These are phyloP conservation scores for Cladophialophora exuberans DNA, from an alignment of 2,329 filamentous ascomycete genomes.

Conservation along the genomic window DNA sequence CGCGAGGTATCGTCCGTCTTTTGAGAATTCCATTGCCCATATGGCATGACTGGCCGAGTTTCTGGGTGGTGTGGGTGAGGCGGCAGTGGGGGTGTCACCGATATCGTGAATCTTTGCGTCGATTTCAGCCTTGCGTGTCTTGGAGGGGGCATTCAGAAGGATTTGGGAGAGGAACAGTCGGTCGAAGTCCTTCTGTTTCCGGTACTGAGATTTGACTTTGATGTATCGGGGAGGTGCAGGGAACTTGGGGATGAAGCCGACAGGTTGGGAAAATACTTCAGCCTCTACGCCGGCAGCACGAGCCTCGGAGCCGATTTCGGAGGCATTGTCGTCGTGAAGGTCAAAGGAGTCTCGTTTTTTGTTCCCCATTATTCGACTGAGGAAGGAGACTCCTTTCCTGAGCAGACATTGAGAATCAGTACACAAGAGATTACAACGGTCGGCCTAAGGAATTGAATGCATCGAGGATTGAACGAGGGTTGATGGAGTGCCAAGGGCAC, in stretches of 20 bases:
- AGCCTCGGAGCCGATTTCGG: slow-evolving; percentile 66
- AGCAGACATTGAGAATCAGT: slow-evolving; percentile 11
- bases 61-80: slow-evolving; percentile 31
- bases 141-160: slow-evolving; percentile 61
- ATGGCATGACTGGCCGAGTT: slow-evolving; percentile 65
- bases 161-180: slow-evolving; percentile 91
- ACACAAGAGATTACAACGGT: background rate
- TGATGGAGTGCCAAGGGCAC: slow-evolving; percentile 6
- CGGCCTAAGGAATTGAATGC: too few species aligned
- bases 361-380: slow-evolving; percentile 77
- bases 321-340: slow-evolving; percentile 59
- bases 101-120: slow-evolving; percentile 34
- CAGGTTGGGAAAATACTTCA: slow-evolving; percentile 76
- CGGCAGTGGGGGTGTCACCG: slow-evolving; percentile 31
- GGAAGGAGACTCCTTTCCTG: slow-evolving; percentile 86
- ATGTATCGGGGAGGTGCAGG: slow-evolving; percentile 92
- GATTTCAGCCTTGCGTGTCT: slow-evolving; percentile 42
- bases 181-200: slow-evolving; percentile 80
- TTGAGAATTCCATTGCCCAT: slow-evolving; percentile 92
- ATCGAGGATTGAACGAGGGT: too few species aligned
- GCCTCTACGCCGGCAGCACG: slow-evolving; percentile 82
- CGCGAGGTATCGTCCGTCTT: slow-evolving; percentile 86
- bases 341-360: slow-evolving; percentile 70
- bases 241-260: slow-evolving; percentile 82
- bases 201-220: slow-evolving; percentile 78